Evolutionary conservation across 73 alveolate genomes (phyloP).

Genomic region (Paramecium octaurelia): DNA sequence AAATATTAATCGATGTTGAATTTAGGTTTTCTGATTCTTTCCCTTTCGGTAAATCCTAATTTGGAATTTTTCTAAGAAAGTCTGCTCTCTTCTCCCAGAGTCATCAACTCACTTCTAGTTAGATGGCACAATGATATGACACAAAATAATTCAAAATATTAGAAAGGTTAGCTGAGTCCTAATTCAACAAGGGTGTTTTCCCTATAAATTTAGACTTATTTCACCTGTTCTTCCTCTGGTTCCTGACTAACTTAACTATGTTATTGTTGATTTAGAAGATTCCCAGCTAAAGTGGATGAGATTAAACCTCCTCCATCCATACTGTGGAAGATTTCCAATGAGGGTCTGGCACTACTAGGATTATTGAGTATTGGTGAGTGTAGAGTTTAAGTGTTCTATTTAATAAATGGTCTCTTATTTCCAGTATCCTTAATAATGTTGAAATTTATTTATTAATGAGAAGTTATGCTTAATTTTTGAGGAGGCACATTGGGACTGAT

Average conservation of each 20-base stretch:
- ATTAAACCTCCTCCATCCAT: slow-evolving; percentile 26
- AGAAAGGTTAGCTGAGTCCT: neutral
- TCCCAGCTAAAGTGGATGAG: neutral
- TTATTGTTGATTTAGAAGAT: neutral
- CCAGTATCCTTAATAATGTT: neutral
- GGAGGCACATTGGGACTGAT: neutral
- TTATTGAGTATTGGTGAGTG: neutral
- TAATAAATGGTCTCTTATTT: neutral
- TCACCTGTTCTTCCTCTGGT: slow-evolving; percentile 6
- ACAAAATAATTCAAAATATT: slow-evolving; percentile 22
- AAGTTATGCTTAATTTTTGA: slow-evolving; percentile 22
- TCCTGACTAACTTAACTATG: neutral
- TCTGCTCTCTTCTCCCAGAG: neutral
- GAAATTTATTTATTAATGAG: neutral
- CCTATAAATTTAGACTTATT: neutral
- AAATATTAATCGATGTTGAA: neutral
- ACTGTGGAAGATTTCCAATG: neutral
- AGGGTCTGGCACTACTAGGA: neutral
- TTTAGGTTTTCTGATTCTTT: neutral
- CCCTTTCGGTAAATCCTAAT: neutral
- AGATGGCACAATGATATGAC: neutral
- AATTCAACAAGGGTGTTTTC: neutral
- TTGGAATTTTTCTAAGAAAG: neutral
- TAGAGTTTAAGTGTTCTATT: neutral
- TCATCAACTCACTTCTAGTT: slow-evolving; percentile 22